These are phyloP conservation scores for Phylloporus sp. DNA, from an alignment of 768 basidiomycete genomes.

Conservation along the genomic window DNA sequence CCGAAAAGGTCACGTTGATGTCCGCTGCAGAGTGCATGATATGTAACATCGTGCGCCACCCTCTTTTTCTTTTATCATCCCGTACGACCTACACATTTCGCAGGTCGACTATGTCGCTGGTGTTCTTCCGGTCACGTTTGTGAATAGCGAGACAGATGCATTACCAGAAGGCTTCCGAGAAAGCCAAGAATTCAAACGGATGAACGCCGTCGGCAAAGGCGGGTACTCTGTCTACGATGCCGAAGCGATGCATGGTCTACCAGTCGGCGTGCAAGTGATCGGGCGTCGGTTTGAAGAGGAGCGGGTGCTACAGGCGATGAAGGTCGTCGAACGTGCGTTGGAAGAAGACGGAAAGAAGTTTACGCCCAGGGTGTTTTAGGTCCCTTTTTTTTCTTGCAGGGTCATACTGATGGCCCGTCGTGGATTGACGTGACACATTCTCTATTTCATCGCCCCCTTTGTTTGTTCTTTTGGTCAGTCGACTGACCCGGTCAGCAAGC, in stretches of 20 bases:
- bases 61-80: not conserved
- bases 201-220: constrained; percentile 42
- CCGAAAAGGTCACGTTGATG: constrained; percentile 32
- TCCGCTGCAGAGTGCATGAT: constrained; percentile 34
- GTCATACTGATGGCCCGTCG: too few species aligned
- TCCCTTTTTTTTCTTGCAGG: not conserved
- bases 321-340: constrained; percentile 43
- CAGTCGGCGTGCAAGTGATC: constrained; percentile 61
- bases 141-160: constrained; percentile 40
- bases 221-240: constrained; percentile 55
- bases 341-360: constrained; percentile 20
- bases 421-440: too few species aligned
- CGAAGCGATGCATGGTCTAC: constrained; percentile 60
- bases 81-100: not conserved
- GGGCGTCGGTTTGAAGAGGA: constrained; percentile 67
- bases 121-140: constrained; percentile 55
- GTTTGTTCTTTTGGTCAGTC: too few species aligned
- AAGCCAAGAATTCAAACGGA: constrained; percentile 23
- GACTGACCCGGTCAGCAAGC: too few species aligned
- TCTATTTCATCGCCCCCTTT: too few species aligned
- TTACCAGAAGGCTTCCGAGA: constrained; percentile 30
- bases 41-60: constrained; percentile 39
- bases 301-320: constrained; percentile 66
- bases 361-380: constrained; percentile 21
- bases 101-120: constrained; percentile 55